A percentile compares a stretch with the other conserved stretches of the same genome.
These are phyloP conservation scores for Scenedesmus sp. DNA, from an alignment of 163 green algal genomes.

Conservation along the genomic window DNA sequence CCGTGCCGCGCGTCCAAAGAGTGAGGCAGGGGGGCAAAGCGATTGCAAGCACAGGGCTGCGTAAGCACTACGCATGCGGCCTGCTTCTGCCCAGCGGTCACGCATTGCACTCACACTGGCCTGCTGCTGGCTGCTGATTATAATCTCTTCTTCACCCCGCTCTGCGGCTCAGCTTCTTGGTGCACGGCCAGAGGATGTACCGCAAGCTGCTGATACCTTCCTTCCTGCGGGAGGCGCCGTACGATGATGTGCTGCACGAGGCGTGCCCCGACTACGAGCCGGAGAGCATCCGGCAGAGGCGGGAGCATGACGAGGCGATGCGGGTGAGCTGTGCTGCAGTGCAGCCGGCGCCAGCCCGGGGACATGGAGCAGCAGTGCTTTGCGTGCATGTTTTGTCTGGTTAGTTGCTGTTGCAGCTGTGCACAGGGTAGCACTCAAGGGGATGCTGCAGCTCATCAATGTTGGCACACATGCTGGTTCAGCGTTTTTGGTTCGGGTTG, in stretches of 20 bases:
- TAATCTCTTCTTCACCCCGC: background rate
- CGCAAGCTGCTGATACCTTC: conserved; percentile 21
- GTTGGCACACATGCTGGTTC: too few relatives aligned
- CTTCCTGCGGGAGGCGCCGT: conserved; percentile 14
- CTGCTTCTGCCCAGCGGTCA: too few relatives aligned
- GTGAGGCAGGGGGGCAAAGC: too few relatives aligned
- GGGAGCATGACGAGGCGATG: background rate
- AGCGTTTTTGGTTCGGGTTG: too few relatives aligned
- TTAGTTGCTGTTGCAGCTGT: too few relatives aligned
- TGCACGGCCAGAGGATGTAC: background rate
- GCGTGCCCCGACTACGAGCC: conserved; percentile 32
- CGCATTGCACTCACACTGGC: background rate
- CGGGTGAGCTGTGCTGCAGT: background rate
- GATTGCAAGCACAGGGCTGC: too few relatives aligned
- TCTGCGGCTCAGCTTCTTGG: background rate
- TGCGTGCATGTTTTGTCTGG: background rate
- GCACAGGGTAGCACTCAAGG: background rate
- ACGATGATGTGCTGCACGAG: conserved; percentile 25
- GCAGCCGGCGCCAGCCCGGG: too few relatives aligned
- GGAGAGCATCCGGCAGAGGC: background rate
- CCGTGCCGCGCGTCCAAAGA: too few relatives aligned
- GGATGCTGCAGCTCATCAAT: background rate
- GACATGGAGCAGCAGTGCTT: background rate
- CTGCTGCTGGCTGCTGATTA: background rate
- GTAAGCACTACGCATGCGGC: background rate